Evolutionary conservation across 805 yeast genomes (phyloP).

Genomic region (Starmera amethionina): DNA sequence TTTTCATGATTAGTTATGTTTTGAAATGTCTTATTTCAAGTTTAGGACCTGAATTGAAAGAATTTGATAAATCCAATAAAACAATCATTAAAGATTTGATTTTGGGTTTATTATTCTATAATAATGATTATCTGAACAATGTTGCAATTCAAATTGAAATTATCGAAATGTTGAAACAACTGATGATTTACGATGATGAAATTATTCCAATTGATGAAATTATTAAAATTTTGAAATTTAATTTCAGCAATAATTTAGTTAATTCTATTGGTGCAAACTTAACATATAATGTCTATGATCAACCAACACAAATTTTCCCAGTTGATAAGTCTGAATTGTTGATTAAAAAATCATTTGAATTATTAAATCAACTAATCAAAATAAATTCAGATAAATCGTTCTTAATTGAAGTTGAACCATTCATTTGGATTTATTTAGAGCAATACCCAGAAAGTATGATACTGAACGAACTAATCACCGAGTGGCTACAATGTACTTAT

Average conservation of each 20-base stretch:
- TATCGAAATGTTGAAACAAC: constrained; percentile 33
- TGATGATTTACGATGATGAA: constrained; percentile 34
- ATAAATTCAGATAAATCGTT: constrained; percentile 39
- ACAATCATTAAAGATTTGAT: constrained; percentile 25
- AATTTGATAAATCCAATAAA: constrained; percentile 21
- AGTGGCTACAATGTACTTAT: constrained; percentile 51
- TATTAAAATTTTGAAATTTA: constrained; percentile 21
- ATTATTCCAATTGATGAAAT: constrained; percentile 21
- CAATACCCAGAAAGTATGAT: constrained; percentile 32
- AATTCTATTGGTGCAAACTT: constrained; percentile 17
- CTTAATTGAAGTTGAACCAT: constrained; percentile 34
- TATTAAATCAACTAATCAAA: constrained; percentile 51
- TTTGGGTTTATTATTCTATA: constrained; percentile 22
- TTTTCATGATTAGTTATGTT: constrained; percentile 32
- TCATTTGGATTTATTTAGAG: constrained; percentile 54
- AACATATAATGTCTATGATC: constrained; percentile 26
- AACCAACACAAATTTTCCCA: constrained; percentile 33
- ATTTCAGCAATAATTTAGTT: constrained; percentile 23
- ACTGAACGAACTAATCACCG: constrained; percentile 35
- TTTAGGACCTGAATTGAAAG: constrained; percentile 46
- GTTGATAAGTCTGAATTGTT: constrained; percentile 31
- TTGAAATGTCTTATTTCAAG: constrained; percentile 36
- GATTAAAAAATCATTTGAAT: constrained; percentile 37
- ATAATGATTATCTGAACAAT: constrained; percentile 22
- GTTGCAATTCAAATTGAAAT: constrained; percentile 24